Percentiles rank a stretch among this genome's conserved stretches.
Conservation (phyloP, 2,329 filamentous ascomycete genomes). For the Diaporthe velutina region DNA sequence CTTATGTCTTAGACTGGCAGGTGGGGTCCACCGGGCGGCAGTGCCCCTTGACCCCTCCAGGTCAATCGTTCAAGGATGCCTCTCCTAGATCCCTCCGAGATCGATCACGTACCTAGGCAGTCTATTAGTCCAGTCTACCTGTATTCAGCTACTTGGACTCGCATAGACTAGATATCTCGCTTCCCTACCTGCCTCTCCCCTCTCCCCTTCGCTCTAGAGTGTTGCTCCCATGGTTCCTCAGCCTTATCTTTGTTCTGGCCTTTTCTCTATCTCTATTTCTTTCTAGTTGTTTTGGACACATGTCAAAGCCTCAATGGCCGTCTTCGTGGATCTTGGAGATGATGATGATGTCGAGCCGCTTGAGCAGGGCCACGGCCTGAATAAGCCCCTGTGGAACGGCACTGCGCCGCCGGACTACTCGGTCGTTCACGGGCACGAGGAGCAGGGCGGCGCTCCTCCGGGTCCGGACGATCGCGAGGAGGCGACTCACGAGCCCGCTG, state of each 20-base stretch:
- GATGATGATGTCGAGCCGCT: slow-evolving; percentile 48
- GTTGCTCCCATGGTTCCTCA: slow-evolving; percentile 8
- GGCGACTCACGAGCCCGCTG: slow-evolving; percentile 42
- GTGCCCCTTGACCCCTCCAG: slow-evolving; percentile 18
- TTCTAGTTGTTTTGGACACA: not conserved
- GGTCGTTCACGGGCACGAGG: not conserved
- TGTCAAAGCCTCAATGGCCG: slow-evolving; percentile 45
- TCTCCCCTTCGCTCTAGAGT: not conserved
- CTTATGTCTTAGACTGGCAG: slow-evolving; percentile 14
- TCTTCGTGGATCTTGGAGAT: slow-evolving; percentile 50
- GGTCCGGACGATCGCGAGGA: slow-evolving; percentile 40
- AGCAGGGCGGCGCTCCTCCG: not conserved
- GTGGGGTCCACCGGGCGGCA: slow-evolving; percentile 24
- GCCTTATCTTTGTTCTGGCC: not conserved
- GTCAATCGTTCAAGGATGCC: slow-evolving; percentile 15
- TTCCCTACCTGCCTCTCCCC: not conserved
- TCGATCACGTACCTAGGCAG: not conserved
- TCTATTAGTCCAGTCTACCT: slow-evolving; percentile 1
- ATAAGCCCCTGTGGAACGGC: slow-evolving; percentile 45
- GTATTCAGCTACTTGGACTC: slow-evolving; percentile 12
- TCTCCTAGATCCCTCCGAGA: slow-evolving; percentile 27
- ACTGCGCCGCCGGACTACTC: slow-evolving; percentile 36
- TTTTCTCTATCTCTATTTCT: slow-evolving; percentile 5
- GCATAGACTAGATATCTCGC: slow-evolving; percentile 16
- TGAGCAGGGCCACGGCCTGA: slow-evolving; percentile 41